Evolutionary conservation across 495 filamentous ascomycete species (phyloP).

Genomic region (Paragyromitra xinjiangensis): DNA sequence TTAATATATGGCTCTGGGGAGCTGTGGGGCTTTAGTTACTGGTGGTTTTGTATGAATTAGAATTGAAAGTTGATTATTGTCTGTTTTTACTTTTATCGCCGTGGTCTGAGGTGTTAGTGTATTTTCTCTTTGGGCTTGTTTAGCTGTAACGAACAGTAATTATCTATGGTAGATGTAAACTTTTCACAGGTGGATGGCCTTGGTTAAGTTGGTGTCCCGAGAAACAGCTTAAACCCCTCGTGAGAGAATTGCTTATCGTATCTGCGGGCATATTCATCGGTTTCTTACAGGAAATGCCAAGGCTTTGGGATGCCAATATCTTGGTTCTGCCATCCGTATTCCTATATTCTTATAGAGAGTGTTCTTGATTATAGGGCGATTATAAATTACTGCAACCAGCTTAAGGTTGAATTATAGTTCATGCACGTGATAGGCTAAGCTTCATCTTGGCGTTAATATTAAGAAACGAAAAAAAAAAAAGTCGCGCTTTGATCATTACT

Average conservation of each 20-base stretch:
- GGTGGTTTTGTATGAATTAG: constrained; percentile 1
- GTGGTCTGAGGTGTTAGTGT: background rate
- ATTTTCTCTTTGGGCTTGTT: background rate
- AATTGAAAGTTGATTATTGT: background rate
- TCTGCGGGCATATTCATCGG: too few relatives aligned
- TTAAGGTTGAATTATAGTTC: background rate
- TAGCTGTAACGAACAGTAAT: background rate
- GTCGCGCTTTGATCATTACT: too few relatives aligned
- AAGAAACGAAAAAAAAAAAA: too few relatives aligned
- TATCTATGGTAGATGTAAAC: background rate
- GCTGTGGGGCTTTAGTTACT: background rate
- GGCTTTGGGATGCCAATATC: too few relatives aligned
- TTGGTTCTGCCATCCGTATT: background rate
- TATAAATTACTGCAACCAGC: too few relatives aligned
- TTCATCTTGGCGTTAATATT: background rate
- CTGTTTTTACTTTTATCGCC: constrained; percentile 2
- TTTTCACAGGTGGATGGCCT: too few relatives aligned
- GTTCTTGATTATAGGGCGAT: background rate
- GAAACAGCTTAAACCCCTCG: too few relatives aligned
- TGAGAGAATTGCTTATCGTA: too few relatives aligned
- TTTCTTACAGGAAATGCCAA: too few relatives aligned
- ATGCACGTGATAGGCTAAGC: background rate
- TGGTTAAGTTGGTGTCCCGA: too few relatives aligned
- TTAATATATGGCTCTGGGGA: constrained; percentile 14
- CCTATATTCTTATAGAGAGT: background rate